Evolutionary conservation across 140 eudicot species (phyloP).

Genomic region (Stevia rebaudiana): DNA sequence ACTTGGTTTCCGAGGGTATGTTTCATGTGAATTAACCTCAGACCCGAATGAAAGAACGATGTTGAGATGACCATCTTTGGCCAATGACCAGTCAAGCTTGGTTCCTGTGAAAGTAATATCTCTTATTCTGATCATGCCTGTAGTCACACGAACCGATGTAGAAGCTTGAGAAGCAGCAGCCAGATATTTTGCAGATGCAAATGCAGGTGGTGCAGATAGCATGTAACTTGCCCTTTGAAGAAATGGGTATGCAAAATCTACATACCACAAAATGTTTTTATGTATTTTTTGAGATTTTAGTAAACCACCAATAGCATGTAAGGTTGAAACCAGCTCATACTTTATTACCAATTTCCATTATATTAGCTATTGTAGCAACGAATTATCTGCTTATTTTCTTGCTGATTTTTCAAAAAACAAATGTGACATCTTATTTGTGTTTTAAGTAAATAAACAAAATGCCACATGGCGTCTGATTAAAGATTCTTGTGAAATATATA

Average conservation of each 20-base stretch:
- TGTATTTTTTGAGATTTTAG: not conserved
- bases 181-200: conserved; percentile 64
- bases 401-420: not conserved
- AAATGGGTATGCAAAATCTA: conserved; percentile 60
- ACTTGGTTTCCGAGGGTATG: conserved; percentile 5
- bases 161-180: conserved; percentile 65
- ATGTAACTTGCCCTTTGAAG: conserved; percentile 51
- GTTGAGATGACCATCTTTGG: conserved; percentile 52
- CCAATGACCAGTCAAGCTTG: conserved; percentile 43
- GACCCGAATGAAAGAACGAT: conserved; percentile 48
- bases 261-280: not conserved
- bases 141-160: conserved; percentile 59
- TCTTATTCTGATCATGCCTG: conserved; percentile 68
- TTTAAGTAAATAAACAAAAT: too few species aligned
- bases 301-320: not conserved
- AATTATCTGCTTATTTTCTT: not conserved
- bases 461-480: too few species aligned
- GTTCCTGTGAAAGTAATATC: conserved; percentile 37
- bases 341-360: not conserved
- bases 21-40: conserved; percentile 21
- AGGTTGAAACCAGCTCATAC: not conserved
- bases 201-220: conserved; percentile 79
- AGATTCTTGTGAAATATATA: too few species aligned
- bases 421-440: not conserved
- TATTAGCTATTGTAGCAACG: not conserved